These are phyloP conservation scores for Barnettozyma sp. DNA, from an alignment of 805 yeast genomes.

Conservation along the genomic window DNA sequence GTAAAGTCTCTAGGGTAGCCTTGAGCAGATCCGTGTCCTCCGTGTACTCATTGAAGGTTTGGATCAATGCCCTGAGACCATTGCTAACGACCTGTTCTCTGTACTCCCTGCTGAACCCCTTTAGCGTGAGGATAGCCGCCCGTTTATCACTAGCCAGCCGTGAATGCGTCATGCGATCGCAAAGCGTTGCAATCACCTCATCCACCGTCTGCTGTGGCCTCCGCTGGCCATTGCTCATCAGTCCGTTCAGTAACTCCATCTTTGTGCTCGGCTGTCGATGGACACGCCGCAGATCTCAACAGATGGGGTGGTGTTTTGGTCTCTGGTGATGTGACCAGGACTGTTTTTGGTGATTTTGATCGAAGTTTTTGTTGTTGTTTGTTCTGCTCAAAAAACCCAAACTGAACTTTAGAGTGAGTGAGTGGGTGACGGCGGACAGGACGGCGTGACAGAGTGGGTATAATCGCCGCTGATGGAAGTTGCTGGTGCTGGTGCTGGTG, in stretches of 20 bases:
- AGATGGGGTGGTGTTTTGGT: no score
- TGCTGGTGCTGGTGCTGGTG: no score
- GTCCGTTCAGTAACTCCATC: constrained; percentile 38
- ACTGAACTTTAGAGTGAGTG: no score
- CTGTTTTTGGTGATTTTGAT: background rate
- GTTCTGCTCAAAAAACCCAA: no score
- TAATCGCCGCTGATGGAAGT: no score
- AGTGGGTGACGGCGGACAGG: no score
- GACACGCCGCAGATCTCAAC: no score
- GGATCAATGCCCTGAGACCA: constrained; percentile 69
- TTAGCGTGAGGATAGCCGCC: constrained; percentile 84
- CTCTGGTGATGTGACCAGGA: no score
- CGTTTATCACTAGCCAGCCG: constrained; percentile 76
- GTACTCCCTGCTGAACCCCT: constrained; percentile 81
- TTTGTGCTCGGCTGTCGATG: background rate
- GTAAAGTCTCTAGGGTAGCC: constrained; percentile 77
- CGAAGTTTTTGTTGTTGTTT: background rate
- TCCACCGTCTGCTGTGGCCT: constrained; percentile 47
- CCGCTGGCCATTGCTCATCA: constrained; percentile 40
- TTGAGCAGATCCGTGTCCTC: constrained; percentile 68
- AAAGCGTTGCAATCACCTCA: constrained; percentile 81
- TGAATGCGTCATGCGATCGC: constrained; percentile 82
- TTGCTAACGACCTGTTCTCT: constrained; percentile 87
- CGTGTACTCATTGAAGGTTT: constrained; percentile 55
- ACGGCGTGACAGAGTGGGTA: no score